Base-by-base conservation (phyloP, 441 rosid genomes). In the Omphalea diandra region DNA sequence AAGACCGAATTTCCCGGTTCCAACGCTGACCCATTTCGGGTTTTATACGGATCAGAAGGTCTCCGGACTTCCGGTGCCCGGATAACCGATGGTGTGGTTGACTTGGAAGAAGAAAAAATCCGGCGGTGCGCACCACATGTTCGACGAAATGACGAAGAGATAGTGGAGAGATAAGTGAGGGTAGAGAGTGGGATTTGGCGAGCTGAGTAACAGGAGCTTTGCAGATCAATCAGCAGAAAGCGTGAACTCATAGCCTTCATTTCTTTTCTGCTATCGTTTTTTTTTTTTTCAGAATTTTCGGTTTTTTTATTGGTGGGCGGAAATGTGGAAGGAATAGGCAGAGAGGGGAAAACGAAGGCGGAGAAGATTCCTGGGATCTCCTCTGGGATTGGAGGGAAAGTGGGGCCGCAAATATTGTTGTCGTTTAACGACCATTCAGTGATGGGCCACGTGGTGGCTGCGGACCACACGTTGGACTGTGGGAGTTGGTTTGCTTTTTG, bases 361-460 rank as follows among this genome's bases (percentile, higher is more conserved):
- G 56, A 59, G 95, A 86, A 90, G 96, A 93, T 93, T 88, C 91
- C 76, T 71, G 73, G 97, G 47, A 89, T 86, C 90, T 83, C 84
- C 92, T 56, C 63, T 74, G 63, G 47, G 67, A 74, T 73, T 69
- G 84, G 89, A 80, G 80, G 73, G 73, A 75, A 65, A 57, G 85
- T 79, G 86, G 88, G 85, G 66, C 69, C 87, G 32, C 31, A 17
- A 24, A 54, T 35, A 32, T 69, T 11, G 64, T 55, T 31, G 56
- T 36, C 57, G 9, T 35, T 56, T 73, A 63, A 79, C 79, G 74
- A 77, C 81, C 83, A 22, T 60, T 74, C 80, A 72, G 56, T 65
- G 57, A 38, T 18, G 40, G 68, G 57, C 22, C 83, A 78, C 79
- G 85, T 71, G 82, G 74, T 8, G 73, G 69, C 70, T 77, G 67